phyloP scores from a whole-genome alignment of 2,329 filamentous ascomycete genomes.

The Claviceps spartinae region DNA sequence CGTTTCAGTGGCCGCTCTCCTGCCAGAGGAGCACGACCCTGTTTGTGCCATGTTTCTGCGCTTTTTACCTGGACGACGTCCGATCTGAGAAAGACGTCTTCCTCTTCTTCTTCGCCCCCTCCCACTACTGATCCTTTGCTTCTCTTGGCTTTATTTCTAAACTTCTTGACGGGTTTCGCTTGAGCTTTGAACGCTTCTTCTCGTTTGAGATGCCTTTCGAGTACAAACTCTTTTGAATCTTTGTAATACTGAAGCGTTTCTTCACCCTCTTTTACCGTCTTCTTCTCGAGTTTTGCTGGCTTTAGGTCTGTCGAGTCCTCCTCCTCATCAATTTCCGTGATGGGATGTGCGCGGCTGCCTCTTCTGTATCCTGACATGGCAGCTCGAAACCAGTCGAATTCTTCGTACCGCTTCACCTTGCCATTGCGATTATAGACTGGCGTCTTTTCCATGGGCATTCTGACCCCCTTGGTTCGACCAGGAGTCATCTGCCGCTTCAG shows the following conservation, averaged over 20 bases:
- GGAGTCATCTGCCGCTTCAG: slow-evolving; percentile 70
- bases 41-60: slow-evolving; percentile 94
- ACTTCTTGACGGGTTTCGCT: slow-evolving; percentile 58
- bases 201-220: slow-evolving; percentile 75
- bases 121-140: slow-evolving; percentile 29
- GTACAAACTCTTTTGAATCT: slow-evolving; percentile 67
- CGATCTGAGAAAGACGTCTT: slow-evolving; percentile 65
- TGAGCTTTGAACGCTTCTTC: slow-evolving; percentile 72
- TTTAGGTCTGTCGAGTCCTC: slow-evolving; percentile 71
- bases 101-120: slow-evolving; percentile 42
- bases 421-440: slow-evolving; percentile 66
- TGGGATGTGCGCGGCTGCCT: slow-evolving; percentile 32
- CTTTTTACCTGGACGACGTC: slow-evolving; percentile 82
- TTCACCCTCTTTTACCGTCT: slow-evolving; percentile 57
- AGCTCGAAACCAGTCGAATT: slow-evolving; percentile 78
- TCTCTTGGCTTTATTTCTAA: slow-evolving; percentile 62
- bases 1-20: slow-evolving; percentile 69
- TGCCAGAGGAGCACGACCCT: slow-evolving; percentile 61
- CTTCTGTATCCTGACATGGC: slow-evolving; percentile 60
- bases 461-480: slow-evolving; percentile 76
- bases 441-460: slow-evolving; percentile 67
- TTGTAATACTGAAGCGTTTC: slow-evolving; percentile 86
- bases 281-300: slow-evolving; percentile 58
- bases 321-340: slow-evolving; percentile 60
- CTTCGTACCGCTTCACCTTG: slow-evolving; percentile 62